Base-by-base conservation (phyloP, 1,139 yeast species). In the Blastobotrys raffinosifermentans region DNA sequence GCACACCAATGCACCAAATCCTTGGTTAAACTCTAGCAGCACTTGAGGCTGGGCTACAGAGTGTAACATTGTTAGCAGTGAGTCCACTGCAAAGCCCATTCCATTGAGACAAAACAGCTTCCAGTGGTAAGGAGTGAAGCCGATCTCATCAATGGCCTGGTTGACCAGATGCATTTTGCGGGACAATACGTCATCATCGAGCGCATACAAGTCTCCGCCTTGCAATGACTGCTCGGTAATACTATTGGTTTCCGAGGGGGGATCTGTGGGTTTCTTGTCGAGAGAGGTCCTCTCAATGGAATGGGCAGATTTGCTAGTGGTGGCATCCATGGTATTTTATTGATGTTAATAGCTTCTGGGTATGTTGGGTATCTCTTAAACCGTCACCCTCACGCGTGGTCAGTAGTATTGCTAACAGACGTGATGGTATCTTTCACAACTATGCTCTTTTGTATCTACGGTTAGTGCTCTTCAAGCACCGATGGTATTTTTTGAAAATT, bases 31-130 rank as follows among this genome's bases (percentile, higher is more conserved):
- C 37, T 51, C 56, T 14, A 40, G 42, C 35, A 46, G 48, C 25
- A 51, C 46, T 15, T 49, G 53, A 15, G 46, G 40, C 29, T 58
- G 64, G 17, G 70, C 72, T 1, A 73, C 60, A 10, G 70, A 58
- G 44, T 70, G 75, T 39, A 71, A 53, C 51, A 64, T 62, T 25
- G 67, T 70, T 46, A 77, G 60, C 52, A 75, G 76, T 14, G 80
- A 73, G 53, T 77, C 83, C 19, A 74, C 77, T 3, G 79, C 72
- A 50, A 77, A 77, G 14, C 84, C 84, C 69, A 75, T 69, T n/a
- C 83, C 83, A 29, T 52, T 52, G 25, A 53, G 39, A 43, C 53
- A 51, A 29, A 52, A 52, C 10, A 52, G 44, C 37, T 52, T 50
- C 40, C 41, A 40, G 38, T 52, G 56, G 31, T 51, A 52, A 4